These are phyloP conservation scores for Globisporangium iwayamae DNA, from an alignment of 352 stramenopile genomes.

Conservation along the genomic window DNA sequence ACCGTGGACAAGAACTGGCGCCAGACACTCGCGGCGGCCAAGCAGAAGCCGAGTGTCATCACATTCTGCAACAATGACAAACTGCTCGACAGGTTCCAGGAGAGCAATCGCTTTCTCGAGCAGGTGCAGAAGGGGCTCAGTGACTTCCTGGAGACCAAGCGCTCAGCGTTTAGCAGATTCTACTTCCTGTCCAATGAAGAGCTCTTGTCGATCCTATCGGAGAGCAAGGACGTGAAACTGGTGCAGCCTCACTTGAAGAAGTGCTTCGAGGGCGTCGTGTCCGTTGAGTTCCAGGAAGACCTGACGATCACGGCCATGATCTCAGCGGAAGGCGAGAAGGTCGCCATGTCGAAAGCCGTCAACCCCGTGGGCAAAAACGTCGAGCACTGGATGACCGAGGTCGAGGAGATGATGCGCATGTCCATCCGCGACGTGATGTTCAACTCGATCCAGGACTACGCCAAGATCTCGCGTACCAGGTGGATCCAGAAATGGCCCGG, in stretches of 20 bases:
- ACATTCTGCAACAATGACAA: constrained; percentile 93
- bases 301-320: constrained; percentile 91
- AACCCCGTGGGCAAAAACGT: constrained; percentile 94
- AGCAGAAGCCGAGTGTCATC: constrained; percentile 82
- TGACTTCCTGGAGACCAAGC: constrained; percentile 95
- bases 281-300: constrained; percentile 90
- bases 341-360: constrained; percentile 79
- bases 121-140: constrained; percentile 94
- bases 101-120: constrained; percentile 94
- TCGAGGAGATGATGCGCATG: constrained; percentile 91
- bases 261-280: constrained; percentile 94
- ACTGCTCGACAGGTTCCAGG: constrained; percentile 89
- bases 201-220: constrained; percentile 92
- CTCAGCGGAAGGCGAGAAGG: constrained; percentile 87
- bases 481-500: constrained; percentile 95
- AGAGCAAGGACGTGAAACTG: constrained; percentile 94
- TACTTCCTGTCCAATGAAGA: constrained; percentile 97
- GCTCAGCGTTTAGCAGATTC: constrained; percentile 90
- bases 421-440: constrained; percentile 92
- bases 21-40: constrained; percentile 82
- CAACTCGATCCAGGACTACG: constrained; percentile 90
- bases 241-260: constrained; percentile 95
- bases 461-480: constrained; percentile 82
- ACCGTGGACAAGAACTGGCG: constrained; percentile 96
- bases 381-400: constrained; percentile 95